Base-by-base conservation (phyloP, 352 stramenopile species). In the Pythium guiyangense region DNA sequence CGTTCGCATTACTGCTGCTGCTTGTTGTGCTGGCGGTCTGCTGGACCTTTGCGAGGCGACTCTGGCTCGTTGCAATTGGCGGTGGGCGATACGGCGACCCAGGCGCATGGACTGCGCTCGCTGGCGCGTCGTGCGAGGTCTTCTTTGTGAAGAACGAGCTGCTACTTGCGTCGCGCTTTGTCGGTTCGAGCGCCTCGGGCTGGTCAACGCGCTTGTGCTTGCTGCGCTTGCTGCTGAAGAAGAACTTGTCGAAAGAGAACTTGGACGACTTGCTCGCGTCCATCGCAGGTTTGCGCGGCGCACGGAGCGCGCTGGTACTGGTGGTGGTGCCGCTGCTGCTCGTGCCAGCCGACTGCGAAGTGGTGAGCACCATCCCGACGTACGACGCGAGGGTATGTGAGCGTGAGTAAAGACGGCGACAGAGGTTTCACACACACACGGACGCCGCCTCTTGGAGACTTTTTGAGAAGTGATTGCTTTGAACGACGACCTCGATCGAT, bases 241-340 rank as follows among this genome's bases (percentile, higher is more conserved):
- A 63, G 45, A 54, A 54, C 39, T 59, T 54, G 44, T 64, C 58
- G 51, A 69, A 61, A 42, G 62, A 66, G 48, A 69, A 69, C 57
- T 69, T 69, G 58, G 22, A 22, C 22, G 62, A 42, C 59, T 60
- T 66, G 57, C 37, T 18, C 6, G 44, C 27, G 40, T 57, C 52
- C 40, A 25, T 17, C n/a, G 27, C 27, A 15, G 20, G 40, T 34
- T 59, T 59, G 31, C 31, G 31, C 31, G 31, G 31, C 10, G 31
- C 8, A 10, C 31, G 12, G 31, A 37, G 31, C 31, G 31, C 31
- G 31, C 31, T 10, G n/a, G n/a, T n/a, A n/a, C n/a, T n/a, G n/a
- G n/a, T n/a, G n/a, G n/a, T n/a, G n/a, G n/a, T n/a, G 31, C 31
- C 12, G 31, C 31, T 37, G 0, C 22, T 22, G 31, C 31, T 37